These are phyloP conservation scores for Ogataea ganodermae DNA, from an alignment of 805 yeast species.

Conservation along the genomic window DNA sequence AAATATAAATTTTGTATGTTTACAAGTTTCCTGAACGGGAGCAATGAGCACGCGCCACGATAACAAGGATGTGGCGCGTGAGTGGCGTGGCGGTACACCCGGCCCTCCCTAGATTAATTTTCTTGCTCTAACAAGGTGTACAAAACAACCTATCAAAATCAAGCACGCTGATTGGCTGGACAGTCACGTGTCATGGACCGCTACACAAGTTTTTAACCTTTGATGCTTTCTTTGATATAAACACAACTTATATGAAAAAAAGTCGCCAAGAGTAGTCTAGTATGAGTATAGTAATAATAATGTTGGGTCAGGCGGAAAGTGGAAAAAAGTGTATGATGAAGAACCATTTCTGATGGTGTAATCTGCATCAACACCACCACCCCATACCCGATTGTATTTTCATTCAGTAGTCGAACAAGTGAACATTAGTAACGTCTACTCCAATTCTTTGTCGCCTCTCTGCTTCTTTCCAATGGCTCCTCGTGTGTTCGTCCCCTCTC, in stretches of 20 bases:
- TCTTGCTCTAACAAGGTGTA: no score
- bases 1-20: conserved; percentile 2
- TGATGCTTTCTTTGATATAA: conserved; percentile 15
- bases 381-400: background rate
- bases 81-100: background rate
- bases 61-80: background rate
- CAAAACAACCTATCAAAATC: conserved; percentile 1
- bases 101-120: no score
- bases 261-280: conserved; percentile 11
- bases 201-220: conserved; percentile 4
- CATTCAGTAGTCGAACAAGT: conserved; percentile 3
- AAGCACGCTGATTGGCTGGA: conserved; percentile 8
- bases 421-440: background rate
- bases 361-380: background rate
- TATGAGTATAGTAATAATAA: conserved; percentile 10
- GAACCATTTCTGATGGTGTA: no score
- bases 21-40: conserved; percentile 5
- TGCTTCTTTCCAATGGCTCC: conserved; percentile 5
- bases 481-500: conserved; percentile 4
- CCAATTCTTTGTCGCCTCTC: conserved; percentile 2
- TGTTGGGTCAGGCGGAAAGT: conserved; percentile 1
- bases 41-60: background rate
- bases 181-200: background rate
- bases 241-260: conserved; percentile 9
- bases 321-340: background rate